Evolutionary conservation across 2,329 filamentous ascomycete species (phyloP), one percentile per base, ranked within the genome.

Genomic region (Epicoccum sorghinum): DNA sequence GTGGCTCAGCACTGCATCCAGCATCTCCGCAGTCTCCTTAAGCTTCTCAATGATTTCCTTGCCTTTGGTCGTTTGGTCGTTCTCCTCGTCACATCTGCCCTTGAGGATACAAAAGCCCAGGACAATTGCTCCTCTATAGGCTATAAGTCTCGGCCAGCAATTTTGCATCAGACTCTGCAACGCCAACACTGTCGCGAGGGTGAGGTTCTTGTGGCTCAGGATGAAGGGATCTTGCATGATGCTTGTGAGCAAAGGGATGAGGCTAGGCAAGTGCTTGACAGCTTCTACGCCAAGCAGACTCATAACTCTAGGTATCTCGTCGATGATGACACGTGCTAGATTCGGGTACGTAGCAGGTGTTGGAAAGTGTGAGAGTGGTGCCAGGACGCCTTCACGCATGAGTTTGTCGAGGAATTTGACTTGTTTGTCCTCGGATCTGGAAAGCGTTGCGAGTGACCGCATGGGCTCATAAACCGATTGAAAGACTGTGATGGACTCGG

Each of bases 191-290:
- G 85, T 82, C 0, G 82, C 78, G 0, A 80, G 47, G 1, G 91
- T 74, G 1, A 87, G 76, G 0, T 79, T 75, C 1, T 82, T 77
- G 57, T 83, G 78, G 1, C 81, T 78, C 8, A 82, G 76, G 1
- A 82, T 82, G 67, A 95, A 90, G 0, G 90, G 86, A 65, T 92
- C 86, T 2, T 83, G 81, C 47, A 96, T 77, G 8, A 88, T 83
- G 35, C 79, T 77, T 2, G 85, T 84, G 8, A 91, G 73, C 59
- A 93, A 79, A 0, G 89, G 86, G 0, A 96, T 70, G 7, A 93
- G 73, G 40, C 86, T 83, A 80, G 87, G 85, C 1, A 92, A 75
- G 70, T 93, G 87, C 65, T 88, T 89, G 25, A 86, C 82, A 2
- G 83, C 78, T 57, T 85, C 78, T 47, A 91, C 79, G 36, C 84